Conservation (phyloP, 345 rosid species). For the Iberis pinnata region DNA sequence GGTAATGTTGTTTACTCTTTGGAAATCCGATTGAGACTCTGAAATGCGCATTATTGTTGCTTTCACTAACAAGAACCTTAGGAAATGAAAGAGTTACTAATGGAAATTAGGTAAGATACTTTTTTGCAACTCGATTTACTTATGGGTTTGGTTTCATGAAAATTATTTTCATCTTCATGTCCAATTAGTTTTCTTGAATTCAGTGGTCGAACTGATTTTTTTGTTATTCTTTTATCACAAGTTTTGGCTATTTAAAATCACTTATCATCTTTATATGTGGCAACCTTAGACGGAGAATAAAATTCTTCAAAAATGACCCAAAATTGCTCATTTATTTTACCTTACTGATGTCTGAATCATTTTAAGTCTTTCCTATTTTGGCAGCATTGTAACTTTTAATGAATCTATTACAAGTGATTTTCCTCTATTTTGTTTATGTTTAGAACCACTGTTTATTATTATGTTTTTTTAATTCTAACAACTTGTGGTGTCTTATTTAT, state of each 20-base stretch:
- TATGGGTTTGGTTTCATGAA: not conserved
- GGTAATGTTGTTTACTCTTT: constrained; percentile 15
- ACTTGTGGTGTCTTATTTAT: constrained; percentile 13
- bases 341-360: constrained; percentile 58
- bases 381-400: constrained; percentile 90
- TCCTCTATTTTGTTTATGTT: not conserved
- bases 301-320: too few relatives aligned
- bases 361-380: constrained; percentile 83
- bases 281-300: not conserved
- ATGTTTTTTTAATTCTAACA: constrained; percentile 23
- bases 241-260: not conserved
- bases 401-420: constrained; percentile 82
- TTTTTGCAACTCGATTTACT: not conserved
- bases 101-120: constrained; percentile 65
- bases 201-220: too few relatives aligned
- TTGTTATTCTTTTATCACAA: not conserved
- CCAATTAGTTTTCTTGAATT: too few relatives aligned
- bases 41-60: constrained; percentile 79
- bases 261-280: constrained; percentile 8
- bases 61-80: constrained; percentile 82
- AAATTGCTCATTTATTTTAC: not conserved
- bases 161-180: not conserved
- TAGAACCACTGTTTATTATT: not conserved
- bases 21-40: constrained; percentile 76
- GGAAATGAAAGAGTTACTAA: constrained; percentile 71